A percentile compares a stretch with the other conserved stretches of the same genome.
Evolutionary conservation across 1,139 yeast genomes (phyloP).

Genomic region (Geotrichum aggregatum): DNA sequence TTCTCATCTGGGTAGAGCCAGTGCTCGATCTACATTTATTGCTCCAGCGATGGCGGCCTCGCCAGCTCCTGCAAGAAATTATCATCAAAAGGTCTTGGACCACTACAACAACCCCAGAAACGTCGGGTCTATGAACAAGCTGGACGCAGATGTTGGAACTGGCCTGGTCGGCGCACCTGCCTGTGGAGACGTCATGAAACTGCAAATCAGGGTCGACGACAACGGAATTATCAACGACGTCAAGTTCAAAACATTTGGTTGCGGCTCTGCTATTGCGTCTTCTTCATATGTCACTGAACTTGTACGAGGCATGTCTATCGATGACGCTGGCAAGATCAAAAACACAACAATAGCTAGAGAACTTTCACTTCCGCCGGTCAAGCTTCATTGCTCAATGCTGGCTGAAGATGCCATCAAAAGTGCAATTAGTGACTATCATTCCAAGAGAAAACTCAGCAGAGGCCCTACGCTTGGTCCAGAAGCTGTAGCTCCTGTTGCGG

Average conservation of each 20-base stretch:
- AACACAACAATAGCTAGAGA: constrained; percentile 92
- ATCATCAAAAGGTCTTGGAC: constrained; percentile 55
- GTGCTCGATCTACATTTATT: no score
- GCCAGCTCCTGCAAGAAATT: no score
- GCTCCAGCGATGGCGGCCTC: no score
- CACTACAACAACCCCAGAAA: constrained; percentile 96
- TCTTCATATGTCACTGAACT: constrained; percentile 92
- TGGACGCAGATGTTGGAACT: constrained; percentile 78
- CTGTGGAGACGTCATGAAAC: constrained; percentile 97
- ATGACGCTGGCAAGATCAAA: constrained; percentile 86
- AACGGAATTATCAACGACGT: constrained; percentile 92
- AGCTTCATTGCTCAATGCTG: constrained; percentile 94
- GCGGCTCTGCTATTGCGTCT: constrained; percentile 96
- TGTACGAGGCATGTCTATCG: constrained; percentile 90
- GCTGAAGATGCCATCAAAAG: constrained; percentile 98
- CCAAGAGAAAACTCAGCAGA: constrained; percentile 48
- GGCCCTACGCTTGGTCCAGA: constrained; percentile 39
- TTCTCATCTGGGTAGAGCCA: no score
- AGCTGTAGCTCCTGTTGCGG: constrained; percentile 11
- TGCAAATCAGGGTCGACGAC: constrained; percentile 89
- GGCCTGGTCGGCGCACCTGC: constrained; percentile 98
- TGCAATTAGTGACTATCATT: constrained; percentile 89
- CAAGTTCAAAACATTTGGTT: constrained; percentile 95
- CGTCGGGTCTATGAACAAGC: constrained; percentile 87
- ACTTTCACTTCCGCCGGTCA: constrained; percentile 91